Conservation (phyloP, 1,284 basidiomycete genomes). For the Fistulina hepatica region DNA sequence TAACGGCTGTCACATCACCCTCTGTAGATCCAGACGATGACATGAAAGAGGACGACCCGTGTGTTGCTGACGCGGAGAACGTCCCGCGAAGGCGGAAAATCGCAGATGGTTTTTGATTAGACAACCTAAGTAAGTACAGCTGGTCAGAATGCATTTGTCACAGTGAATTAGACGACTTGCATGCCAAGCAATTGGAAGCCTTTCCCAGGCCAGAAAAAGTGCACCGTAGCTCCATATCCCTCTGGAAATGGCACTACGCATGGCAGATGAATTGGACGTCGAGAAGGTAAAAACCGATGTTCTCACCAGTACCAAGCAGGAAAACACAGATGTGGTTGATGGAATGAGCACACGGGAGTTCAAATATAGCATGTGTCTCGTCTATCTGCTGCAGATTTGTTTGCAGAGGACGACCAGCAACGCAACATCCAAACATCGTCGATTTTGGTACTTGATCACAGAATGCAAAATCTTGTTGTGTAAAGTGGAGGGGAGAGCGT, state of each 20-base stretch:
- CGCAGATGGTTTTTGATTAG: constrained; percentile 84
- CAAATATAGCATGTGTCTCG: constrained; percentile 79
- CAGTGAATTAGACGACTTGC: constrained; percentile 35
- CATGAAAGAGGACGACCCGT: constrained; percentile 39
- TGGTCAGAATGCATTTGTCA: neutral
- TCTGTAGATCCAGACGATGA: constrained; percentile 22
- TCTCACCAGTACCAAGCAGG: constrained; percentile 67
- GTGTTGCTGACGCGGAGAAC: constrained; percentile 40
- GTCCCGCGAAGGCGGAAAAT: constrained; percentile 78
- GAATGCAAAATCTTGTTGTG: no score
- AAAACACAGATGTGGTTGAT: constrained; percentile 91
- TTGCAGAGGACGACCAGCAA: constrained; percentile 66
- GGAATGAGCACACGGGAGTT: constrained; percentile 61
- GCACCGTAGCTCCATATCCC: constrained; percentile 82
- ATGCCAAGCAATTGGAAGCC: constrained; percentile 85
- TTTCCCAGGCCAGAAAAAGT: constrained; percentile 83
- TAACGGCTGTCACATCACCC: constrained; percentile 56
- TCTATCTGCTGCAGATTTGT: constrained; percentile 71
- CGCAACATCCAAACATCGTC: constrained; percentile 62
- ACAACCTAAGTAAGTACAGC: constrained; percentile 44
- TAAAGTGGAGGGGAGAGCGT: no score
- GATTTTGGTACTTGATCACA: neutral
- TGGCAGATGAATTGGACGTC: constrained; percentile 1
- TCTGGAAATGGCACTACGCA: constrained; percentile 73
- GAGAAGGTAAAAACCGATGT: constrained; percentile 1